Percentiles rank a stretch among this genome's conserved stretches.
phyloP scores from a whole-genome alignment of 1,284 basidiomycete genomes.

The Porogramme epimiltina region DNA sequence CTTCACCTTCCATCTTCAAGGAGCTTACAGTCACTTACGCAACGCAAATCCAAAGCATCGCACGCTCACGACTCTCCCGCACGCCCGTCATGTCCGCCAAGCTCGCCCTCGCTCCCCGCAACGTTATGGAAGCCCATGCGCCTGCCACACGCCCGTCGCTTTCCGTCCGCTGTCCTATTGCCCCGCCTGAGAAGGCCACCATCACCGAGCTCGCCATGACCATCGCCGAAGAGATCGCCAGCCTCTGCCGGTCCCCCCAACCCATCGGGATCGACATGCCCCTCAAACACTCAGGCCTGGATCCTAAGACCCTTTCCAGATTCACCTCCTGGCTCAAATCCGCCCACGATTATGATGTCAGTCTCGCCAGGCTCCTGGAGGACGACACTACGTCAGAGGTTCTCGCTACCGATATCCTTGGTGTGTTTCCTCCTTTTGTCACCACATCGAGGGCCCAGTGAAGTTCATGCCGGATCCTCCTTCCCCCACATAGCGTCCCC shows the following conservation, averaged over 20 bases:
- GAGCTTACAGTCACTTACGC: slow-evolving; percentile 25
- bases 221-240: slow-evolving; percentile 27
- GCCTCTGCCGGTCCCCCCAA: slow-evolving; percentile 18
- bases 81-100: slow-evolving; percentile 23
- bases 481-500: slow-evolving; percentile 9
- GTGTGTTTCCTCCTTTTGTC: slow-evolving; percentile 3
- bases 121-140: slow-evolving; percentile 13
- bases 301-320: slow-evolving; percentile 18
- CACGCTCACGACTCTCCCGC: slow-evolving; percentile 20
- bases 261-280: slow-evolving; percentile 26
- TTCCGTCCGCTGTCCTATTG: slow-evolving; percentile 17
- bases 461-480: neutral
- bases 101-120: slow-evolving; percentile 14
- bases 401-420: slow-evolving; percentile 23
- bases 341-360: slow-evolving; percentile 24
- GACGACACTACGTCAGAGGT: slow-evolving; percentile 21
- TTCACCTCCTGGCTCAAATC: slow-evolving; percentile 25
- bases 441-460: neutral
- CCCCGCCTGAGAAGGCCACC: slow-evolving; percentile 16
- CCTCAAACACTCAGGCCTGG: slow-evolving; percentile 22
- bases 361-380: slow-evolving; percentile 23
- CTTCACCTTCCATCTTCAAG: slow-evolving; percentile 9
- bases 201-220: slow-evolving; percentile 27
- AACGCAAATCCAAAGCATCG: slow-evolving; percentile 23
- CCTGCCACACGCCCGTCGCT: slow-evolving; percentile 21